These are phyloP conservation scores for Scheffersomyces cryptocercus DNA, from an alignment of 1,139 yeast genomes.

Conservation along the genomic window DNA sequence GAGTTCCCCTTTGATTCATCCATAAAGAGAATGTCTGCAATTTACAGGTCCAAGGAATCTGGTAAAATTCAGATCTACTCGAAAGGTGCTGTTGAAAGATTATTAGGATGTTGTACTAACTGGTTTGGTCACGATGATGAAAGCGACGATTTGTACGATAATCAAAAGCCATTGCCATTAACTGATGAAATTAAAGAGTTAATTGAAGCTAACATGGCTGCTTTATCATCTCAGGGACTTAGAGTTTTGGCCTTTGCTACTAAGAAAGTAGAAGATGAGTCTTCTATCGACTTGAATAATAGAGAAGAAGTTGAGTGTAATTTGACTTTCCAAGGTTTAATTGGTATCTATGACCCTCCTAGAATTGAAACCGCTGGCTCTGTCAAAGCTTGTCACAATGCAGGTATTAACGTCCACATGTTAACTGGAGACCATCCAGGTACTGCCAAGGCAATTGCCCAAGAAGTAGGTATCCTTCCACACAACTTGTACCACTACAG, in stretches of 20 bases:
- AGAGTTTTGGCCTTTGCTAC: constrained; percentile 74
- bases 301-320: constrained; percentile 57
- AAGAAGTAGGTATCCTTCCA: constrained; percentile 83
- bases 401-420: constrained; percentile 84
- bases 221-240: constrained; percentile 67
- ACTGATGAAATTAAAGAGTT: constrained; percentile 38
- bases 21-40: constrained; percentile 71
- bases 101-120: constrained; percentile 55
- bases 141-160: constrained; percentile 13
- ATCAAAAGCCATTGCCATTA: constrained; percentile 28
- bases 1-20: constrained; percentile 83
- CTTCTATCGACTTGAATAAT: constrained; percentile 24
- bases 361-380: constrained; percentile 70
- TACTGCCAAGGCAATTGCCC: constrained; percentile 81
- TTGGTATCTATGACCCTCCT: constrained; percentile 86
- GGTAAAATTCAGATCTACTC: constrained; percentile 47
- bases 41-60: constrained; percentile 43
- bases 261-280: constrained; percentile 22
- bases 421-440: constrained; percentile 85
- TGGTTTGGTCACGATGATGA: constrained; percentile 49
- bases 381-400: constrained; percentile 67
- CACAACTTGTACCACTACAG: constrained; percentile 64
- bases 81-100: constrained; percentile 81
- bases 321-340: constrained; percentile 64
- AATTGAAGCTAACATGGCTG: constrained; percentile 61